Evolutionary conservation across 345 rosid species (phyloP), one percentile per base, ranked within the genome.

Genomic region (Populus nigra): DNA sequence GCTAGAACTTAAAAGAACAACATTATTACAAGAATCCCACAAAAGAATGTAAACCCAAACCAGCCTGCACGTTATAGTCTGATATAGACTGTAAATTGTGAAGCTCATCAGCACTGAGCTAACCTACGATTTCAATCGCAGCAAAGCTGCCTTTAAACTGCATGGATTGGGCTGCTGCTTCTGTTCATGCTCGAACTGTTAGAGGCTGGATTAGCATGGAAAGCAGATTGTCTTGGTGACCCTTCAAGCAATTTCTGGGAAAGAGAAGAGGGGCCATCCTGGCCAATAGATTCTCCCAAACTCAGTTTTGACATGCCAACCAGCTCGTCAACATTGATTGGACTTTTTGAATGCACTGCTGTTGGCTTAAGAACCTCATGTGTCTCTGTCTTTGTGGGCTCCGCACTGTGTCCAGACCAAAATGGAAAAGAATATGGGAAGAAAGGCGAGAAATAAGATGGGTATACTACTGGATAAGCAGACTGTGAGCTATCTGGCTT

Each of bases 371-470:
- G 76, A 23, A 82, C 75, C 79, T 82, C 79, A 38, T 82, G 85
- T 3, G 76, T 75, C 82, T 78, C 82, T 65, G 63, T 62, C 69
- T 74, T 82, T 15, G 69, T 49, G 7, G 82, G 69, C 67, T 81
- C 96, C n/a, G 86, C 80, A 68, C 43, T 79, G 75, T 72, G 84
- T 55, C 89, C 82, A 1, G 85, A 23, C 85, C 79, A 78, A 39
- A 62, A 25, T 41, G 85, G 82, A 57, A 82, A 27, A 7, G 82
- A 66, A 57, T 18, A 75, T 55, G 85, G 85, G 45, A 69, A 66
- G 76, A 87, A 88, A 0, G 94, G 94, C 31, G 99, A 85, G 85
- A 86, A 84, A 84, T 78, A 82, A 39, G 85, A 36, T 8, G 85
- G 85, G 22, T 75, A 82, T 27, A 82, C 16, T 15, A 78, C 82